Base-by-base conservation (phyloP, 495 filamentous ascomycete genomes). In the Aspergillus sparsus region DNA sequence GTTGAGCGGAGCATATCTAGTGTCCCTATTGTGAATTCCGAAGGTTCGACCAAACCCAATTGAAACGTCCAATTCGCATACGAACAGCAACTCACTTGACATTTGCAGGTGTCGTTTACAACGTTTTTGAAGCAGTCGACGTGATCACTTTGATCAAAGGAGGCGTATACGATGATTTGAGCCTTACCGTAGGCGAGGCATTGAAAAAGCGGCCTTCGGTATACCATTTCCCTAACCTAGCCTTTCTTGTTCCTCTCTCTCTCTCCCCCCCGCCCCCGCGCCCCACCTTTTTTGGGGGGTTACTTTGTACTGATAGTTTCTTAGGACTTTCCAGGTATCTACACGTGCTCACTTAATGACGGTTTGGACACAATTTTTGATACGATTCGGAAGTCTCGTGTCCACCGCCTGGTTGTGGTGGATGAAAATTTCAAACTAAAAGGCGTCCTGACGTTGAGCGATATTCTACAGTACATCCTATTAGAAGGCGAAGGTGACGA, bases 51-150 rank as follows among this genome's bases (percentile, higher is more conserved):
- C 35, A 9, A 3, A 50, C 10, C 42, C 9, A n/a, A n/a, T 10
- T 33, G 9, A 8, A 42, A 10, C 37, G 11, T 41, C 37, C 37
- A 41, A n/a, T 52, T 34, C 27, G 15, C 13, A 27, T 44, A 39
- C 53, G 55, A 52, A 57, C 41, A 45, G 27, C 37, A 10, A 41
- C 37, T 10, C 44, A 3, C 16, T 62, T 52, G 7, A 35, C 56
- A 9, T 12, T n/a, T 41, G n/a, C 53, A 88, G 87, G 86, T 50
- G 78, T 86, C 47, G 84, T 99, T 1, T 85, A 97, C 63, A 99
- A 99, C 70, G 91, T 98, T 6, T 99, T 98, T 66, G 95, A 99
- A 74, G 90, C 94, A 7, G 93, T 99, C 49, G 94, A 99, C 76
- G 91, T 99, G 46, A 95, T 99, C 63, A 88, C 92, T 0, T 82